Base-by-base conservation (phyloP, 2,329 filamentous ascomycete species). In the Aspergillus floridensis region DNA sequence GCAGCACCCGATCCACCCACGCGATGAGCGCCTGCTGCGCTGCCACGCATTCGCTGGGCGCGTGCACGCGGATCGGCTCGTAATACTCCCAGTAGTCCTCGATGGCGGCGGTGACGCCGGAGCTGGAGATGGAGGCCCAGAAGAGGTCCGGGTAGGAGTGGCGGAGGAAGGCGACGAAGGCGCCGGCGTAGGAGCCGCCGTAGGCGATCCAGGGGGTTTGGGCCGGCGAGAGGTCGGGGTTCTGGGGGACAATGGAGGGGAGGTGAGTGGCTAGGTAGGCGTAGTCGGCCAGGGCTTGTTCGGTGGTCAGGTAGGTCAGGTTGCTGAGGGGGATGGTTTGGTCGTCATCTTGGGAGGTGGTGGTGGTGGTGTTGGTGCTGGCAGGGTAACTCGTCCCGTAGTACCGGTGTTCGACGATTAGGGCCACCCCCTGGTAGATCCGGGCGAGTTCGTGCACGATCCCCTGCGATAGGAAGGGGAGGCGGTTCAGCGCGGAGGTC, bases 321-420 rank as follows among this genome's bases (percentile, higher is more conserved):
- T 3, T 19, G 12, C 16, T 19, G 3, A 95, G 96, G 2, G 92
- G 87, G 63, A 96, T 76, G 7, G 26, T 29, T 8, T 29, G 7
- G 26, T 29, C 7, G 66, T 85, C 93, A 70, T 89, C 78, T 0
- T 86, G 88, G 83, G 21, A 93, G 80, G 68, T 93, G 32, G 32
- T 12, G 10, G 32, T 83, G 1, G 7, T 8, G 26, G 26, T 26
- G 26, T 2, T 8, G 26, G 26, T 8, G 26, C 26, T 29, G 26
- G 7, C 0, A 85, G 91, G 91, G 57, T 88, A 87, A 71, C 89
- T 93, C 12, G 81, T 82, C 58, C 92, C 92, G 70, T 96, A 96
- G 80, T 96, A 96, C 31, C 92, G 86, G 70, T 96, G 92, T 77
- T 96, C 92, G 2, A 96, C 82, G 50, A 96, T 84, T 2, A 96